Evolutionary conservation across 1,284 basidiomycete genomes (phyloP).

Genomic region (Cerioporus squamosus): DNA sequence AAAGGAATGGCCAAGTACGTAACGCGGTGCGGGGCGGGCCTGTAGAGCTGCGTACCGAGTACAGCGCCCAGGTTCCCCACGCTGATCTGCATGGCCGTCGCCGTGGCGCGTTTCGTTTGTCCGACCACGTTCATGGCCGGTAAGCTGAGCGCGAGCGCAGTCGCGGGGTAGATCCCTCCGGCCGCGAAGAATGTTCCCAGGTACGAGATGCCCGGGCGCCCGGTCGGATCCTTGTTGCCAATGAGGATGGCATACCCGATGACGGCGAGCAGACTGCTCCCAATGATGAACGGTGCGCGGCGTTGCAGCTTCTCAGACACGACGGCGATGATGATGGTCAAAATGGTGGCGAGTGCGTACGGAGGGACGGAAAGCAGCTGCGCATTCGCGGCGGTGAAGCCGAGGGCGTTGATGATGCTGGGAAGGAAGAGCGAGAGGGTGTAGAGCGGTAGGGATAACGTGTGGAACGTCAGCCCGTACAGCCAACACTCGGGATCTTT

Average conservation of each 20-base stretch:
- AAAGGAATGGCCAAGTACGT: conserved; percentile 62
- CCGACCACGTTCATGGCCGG: conserved; percentile 75
- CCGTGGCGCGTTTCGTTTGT: conserved; percentile 71
- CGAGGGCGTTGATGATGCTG: conserved; percentile 38
- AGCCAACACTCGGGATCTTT: conserved; percentile 45
- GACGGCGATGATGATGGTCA: conserved; percentile 12
- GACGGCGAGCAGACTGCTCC: conserved; percentile 55
- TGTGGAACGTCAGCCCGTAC: conserved; percentile 49
- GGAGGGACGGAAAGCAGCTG: conserved; percentile 31
- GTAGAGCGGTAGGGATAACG: conserved; percentile 17
- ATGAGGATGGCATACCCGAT: conserved; percentile 68
- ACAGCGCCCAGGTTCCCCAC: conserved; percentile 72
- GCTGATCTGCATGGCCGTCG: conserved; percentile 69
- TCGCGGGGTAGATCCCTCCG: conserved; percentile 48
- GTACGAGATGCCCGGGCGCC: conserved; percentile 3
- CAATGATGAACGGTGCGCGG: conserved; percentile 63
- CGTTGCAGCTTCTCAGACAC: conserved; percentile 29
- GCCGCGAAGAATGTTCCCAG: conserved; percentile 23
- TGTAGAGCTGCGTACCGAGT: conserved; percentile 59
- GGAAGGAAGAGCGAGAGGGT: conserved; percentile 27
- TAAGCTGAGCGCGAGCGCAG: conserved; percentile 52
- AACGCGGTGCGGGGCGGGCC: conserved; percentile 52
- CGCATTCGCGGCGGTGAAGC: conserved; percentile 29
- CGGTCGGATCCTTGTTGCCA: conserved; percentile 41
- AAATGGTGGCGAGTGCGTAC: conserved; percentile 18